Evolutionary conservation across 1,284 basidiomycete genomes (phyloP), one percentile per base, ranked within the genome.

Genomic region (Ganoderma resinaceum): DNA sequence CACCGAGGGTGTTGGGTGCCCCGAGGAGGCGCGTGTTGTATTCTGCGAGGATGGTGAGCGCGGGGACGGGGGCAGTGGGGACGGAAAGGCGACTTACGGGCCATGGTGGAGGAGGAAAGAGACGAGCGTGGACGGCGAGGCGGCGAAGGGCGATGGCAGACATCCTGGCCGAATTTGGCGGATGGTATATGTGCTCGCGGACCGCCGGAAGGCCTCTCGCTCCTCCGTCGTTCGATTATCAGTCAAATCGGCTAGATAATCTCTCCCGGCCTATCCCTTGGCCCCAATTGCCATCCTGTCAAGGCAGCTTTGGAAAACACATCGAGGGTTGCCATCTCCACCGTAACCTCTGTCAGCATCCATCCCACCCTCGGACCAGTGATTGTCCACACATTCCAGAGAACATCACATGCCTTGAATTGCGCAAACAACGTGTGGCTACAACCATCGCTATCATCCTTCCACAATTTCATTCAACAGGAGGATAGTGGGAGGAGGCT

Each of bases 1-100:
- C 76, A 97, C 95, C 96, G 75, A 98, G 91, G 68, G 97, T 98
- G 87, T 98, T 94, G 76, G 94, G 87, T 65, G 96, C 93, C 66
- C 93, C 94, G 79, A 96, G 87, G 82, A 92, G 86, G 80, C 95
- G 93, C 61, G 92, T 82, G 61, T 87, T 85, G 84, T 91, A 95
- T 74, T 86, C 92, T 93, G 78, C 33, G 66, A 63, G 62, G 68
- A 62, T 55, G 72, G 40, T 78, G 75, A 70, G 70, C 71, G 60
- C 55, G 37, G 12, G 11, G 14, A 11, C 33, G 11, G 6, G 2
- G 66, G 49, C 52, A 69, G 61, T 68, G 68, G 23, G 58, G 63
- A 71, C 38, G 62, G 62, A 53, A 29, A 63, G 69, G 49, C 66
- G 66, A 86, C 89, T 71, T 66, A 91, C 91, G 86, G 61, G 87